Conservation (phyloP, 2,329 filamentous ascomycete genomes). For the Botryotinia globosa region DNA sequence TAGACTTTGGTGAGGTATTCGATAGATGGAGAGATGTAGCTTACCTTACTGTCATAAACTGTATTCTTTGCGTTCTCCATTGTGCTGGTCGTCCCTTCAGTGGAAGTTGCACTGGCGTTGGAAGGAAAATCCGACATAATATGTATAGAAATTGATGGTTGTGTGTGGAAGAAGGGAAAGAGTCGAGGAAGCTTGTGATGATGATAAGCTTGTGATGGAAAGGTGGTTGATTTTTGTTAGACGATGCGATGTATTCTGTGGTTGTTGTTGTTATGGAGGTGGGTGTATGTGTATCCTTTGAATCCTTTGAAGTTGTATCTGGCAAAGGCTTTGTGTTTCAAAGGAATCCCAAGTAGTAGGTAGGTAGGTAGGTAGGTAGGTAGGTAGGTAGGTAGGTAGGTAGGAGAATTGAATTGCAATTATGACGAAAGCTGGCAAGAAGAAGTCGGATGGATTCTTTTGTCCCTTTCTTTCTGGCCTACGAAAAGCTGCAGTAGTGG, state of each 20-base stretch:
- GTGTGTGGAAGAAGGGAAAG: not conserved
- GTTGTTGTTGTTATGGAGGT: not conserved
- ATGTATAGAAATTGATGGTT: not conserved
- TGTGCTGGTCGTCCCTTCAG: slow-evolving; percentile 1
- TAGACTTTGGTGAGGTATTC: not conserved
- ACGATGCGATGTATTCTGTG: not conserved
- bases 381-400: no score
- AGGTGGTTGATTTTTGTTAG: not conserved
- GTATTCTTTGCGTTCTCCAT: slow-evolving; percentile 21
- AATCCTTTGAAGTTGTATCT: not conserved
- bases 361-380: no score
- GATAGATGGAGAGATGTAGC: not conserved
- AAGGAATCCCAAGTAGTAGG: not conserved
- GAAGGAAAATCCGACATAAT: slow-evolving; percentile 19
- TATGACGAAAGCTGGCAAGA: slow-evolving; percentile 13
- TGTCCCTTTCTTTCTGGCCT: not conserved
- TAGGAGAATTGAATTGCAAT: slow-evolving; percentile 6
- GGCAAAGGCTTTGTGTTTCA: not conserved
- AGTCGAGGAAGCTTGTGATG: not conserved
- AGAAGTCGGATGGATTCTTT: not conserved
- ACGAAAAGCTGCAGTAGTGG: slow-evolving; percentile 5
- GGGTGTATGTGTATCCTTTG: no score
- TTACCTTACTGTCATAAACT: slow-evolving; percentile 20
- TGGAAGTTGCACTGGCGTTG: slow-evolving; percentile 10
- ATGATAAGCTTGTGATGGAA: not conserved